A percentile compares a stretch with the other conserved stretches of the same genome.
Conservation (phyloP, 805 yeast species). For the Saturnispora galanensis region DNA sequence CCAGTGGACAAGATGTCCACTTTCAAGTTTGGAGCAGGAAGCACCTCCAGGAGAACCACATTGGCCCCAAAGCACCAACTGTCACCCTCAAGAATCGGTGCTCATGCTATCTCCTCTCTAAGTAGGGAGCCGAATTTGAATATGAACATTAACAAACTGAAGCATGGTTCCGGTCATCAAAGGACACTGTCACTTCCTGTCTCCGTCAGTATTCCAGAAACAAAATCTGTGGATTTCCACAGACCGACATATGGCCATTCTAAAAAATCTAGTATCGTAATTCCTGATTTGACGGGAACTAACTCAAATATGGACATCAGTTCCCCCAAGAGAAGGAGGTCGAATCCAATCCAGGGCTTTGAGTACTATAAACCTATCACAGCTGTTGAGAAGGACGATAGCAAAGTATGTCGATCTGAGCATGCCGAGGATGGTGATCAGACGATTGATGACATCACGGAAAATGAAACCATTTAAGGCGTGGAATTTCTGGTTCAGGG, state of each 20-base stretch:
- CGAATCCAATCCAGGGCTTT: conserved; percentile 2
- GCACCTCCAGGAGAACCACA: conserved; percentile 11
- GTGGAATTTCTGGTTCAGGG: not conserved
- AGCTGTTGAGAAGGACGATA: not conserved
- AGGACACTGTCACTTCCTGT: conserved; percentile 34
- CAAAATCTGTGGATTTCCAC: conserved; percentile 21
- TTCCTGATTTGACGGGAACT: conserved; percentile 12
- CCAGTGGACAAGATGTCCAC: conserved; percentile 15
- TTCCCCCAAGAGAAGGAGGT: conserved; percentile 2
- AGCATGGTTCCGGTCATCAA: conserved; percentile 26
- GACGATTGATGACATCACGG: not conserved
- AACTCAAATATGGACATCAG: not conserved
- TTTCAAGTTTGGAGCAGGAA: conserved; percentile 26
- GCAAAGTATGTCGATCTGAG: not conserved
- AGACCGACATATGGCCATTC: conserved; percentile 10
- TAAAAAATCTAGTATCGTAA: conserved; percentile 22
- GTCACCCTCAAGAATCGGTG: conserved; percentile 67
- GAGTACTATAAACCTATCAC: conserved; percentile 4
- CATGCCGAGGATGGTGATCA: not conserved
- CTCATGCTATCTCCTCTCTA: conserved; percentile 53
- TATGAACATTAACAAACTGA: conserved; percentile 14
- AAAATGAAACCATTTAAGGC: conserved; percentile 6
- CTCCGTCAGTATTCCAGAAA: conserved; percentile 27
- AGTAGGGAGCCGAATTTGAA: conserved; percentile 20
- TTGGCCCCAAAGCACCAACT: conserved; percentile 29